Base-by-base conservation (phyloP, 2,329 filamentous ascomycete species). In the Stemphylium lycopersici region DNA sequence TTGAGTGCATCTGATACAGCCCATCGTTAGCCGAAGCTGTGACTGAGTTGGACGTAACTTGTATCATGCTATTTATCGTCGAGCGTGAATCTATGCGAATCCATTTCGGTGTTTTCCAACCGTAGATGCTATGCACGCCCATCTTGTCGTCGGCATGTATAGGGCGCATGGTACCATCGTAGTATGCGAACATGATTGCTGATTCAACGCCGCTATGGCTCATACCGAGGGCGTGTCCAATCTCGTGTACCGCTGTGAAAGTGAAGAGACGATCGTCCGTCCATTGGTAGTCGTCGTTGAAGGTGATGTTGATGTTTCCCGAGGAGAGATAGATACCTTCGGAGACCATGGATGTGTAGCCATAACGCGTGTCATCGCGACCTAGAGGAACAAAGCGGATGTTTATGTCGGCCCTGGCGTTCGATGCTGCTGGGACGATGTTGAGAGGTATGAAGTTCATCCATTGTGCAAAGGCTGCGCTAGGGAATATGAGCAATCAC, bases 101-200 rank as follows among this genome's bases (percentile, higher is more conserved):
- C 67, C 67, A 71, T 24, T 57, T 59, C 1, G 68, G 68, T 7
- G 48, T 56, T 42, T 62, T 67, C 68, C 68, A 71, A 31, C 68
- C 68, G 40, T 71, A 70, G 5, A 69, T 44, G 8, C 22, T 56
- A 43, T 71, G 66, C n/a, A 67, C 56, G 11, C 65, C 68, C 24
- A 65, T 68, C 41, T 66, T 58, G 44, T 71, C 68, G 41, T 71
- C 68, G 0, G 68, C 50, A 31, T 70, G 63, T 15, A 70, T 34
- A 2, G 59, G 59, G 4, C 61, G 57, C 15, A 67, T 63, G 3
- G 52, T 48, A 16, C 65, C 66, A 11, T 64, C 63, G 53, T 56
- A 71, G 49, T 66, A 68, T 7, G 66, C 62, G 48, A 66, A 71
- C 68, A 71, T 71, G 48, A 70, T 49, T 1, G 69, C 65, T 6